Conservation (phyloP, 768 basidiomycete genomes). For the Gloeophyllum trabeum region DNA sequence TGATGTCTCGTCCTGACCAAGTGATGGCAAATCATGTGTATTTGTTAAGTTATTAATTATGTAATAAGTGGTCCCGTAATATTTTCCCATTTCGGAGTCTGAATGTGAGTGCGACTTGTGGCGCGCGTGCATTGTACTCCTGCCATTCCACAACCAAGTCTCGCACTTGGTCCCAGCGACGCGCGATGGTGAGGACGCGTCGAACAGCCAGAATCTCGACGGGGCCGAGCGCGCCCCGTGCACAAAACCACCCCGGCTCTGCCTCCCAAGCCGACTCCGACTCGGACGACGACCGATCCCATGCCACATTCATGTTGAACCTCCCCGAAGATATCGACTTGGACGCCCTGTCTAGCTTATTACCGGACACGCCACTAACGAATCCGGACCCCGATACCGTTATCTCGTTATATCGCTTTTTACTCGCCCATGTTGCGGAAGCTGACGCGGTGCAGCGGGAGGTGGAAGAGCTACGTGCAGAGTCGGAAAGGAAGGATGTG, state of each 20-base stretch:
- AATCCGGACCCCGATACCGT: slow-evolving; percentile 49
- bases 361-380: slow-evolving; percentile 50
- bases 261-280: slow-evolving; percentile 25
- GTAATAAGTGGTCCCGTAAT: too few relatives aligned
- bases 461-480: slow-evolving; percentile 61
- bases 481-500: slow-evolving; percentile 60
- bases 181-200: neutral
- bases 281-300: slow-evolving; percentile 21
- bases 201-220: neutral
- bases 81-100: too few relatives aligned
- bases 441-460: slow-evolving; percentile 47
- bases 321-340: slow-evolving; percentile 63
- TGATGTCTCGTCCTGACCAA: too few relatives aligned
- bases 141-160: too few relatives aligned
- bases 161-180: too few relatives aligned
- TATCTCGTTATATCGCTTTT: slow-evolving; percentile 46
- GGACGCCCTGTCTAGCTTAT: slow-evolving; percentile 41
- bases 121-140: too few relatives aligned
- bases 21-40: too few relatives aligned
- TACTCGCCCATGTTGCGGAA: slow-evolving; percentile 45
- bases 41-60: too few relatives aligned
- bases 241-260: slow-evolving; percentile 20
- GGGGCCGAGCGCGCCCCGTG: slow-evolving; percentile 11
- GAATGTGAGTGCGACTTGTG: too few relatives aligned
- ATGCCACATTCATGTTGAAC: slow-evolving; percentile 24